Percentiles rank a stretch among this genome's conserved stretches.
These are phyloP conservation scores for Neoboletus brunneissimus DNA, from an alignment of 768 basidiomycete genomes.

Conservation along the genomic window DNA sequence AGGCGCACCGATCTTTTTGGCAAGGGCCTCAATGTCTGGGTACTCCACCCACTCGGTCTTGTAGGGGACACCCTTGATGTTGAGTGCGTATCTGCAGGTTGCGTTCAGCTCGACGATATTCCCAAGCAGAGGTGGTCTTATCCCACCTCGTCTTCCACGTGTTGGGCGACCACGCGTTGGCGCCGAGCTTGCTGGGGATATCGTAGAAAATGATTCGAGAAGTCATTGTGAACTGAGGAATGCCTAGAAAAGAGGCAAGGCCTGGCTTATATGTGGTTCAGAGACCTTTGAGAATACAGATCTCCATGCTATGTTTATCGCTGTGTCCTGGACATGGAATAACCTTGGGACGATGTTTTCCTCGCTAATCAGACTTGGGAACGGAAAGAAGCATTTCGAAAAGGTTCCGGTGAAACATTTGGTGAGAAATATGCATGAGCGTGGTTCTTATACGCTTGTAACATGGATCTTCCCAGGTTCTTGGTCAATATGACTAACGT, in stretches of 20 bases:
- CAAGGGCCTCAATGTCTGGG: constrained; percentile 38
- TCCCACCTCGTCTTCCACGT: constrained; percentile 45
- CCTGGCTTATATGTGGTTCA: constrained; percentile 3
- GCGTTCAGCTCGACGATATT: not conserved
- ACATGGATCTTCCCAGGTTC: constrained; percentile 11
- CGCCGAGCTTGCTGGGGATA: constrained; percentile 34
- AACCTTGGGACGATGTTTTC: not conserved
- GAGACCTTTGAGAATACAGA: not conserved
- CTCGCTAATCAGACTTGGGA: not conserved
- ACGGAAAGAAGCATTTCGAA: not conserved
- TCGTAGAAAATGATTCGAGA: constrained; percentile 43
- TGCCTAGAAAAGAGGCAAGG: not conserved
- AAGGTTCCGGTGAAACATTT: not conserved
- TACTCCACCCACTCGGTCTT: constrained; percentile 44
- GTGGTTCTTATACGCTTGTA: not conserved
- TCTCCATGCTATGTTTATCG: constrained; percentile 5
- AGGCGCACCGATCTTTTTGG: constrained; percentile 32
- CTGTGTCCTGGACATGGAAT: not conserved
- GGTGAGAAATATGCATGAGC: not conserved
- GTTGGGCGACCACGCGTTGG: constrained; percentile 43
- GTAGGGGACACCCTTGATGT: constrained; percentile 41
- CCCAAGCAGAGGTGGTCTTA: constrained; percentile 9
- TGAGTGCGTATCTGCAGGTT: constrained; percentile 35
- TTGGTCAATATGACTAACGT: constrained; percentile 16
- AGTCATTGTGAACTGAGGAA: constrained; percentile 19